Percentiles rank a stretch among this genome's conserved stretches.
Evolutionary conservation across 2,329 filamentous ascomycete genomes (phyloP).

Genomic region (Arthrobotrys megalospora): DNA sequence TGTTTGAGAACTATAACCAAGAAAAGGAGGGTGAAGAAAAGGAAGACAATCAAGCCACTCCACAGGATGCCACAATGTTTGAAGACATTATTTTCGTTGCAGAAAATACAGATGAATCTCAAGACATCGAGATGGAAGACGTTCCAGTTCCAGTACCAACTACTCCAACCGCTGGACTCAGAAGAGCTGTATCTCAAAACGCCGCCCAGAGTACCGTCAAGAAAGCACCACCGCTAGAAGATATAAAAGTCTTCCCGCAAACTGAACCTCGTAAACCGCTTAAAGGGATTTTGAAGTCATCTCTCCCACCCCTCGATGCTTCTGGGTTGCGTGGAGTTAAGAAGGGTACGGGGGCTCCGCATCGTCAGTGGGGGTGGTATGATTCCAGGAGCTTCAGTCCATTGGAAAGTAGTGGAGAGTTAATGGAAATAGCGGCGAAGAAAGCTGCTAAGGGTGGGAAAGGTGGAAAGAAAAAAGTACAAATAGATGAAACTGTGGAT

Average conservation of each 20-base stretch:
- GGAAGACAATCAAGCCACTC: too few relatives aligned
- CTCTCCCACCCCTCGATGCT: neutral
- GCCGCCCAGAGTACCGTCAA: neutral
- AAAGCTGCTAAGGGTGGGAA: conserved; percentile 1
- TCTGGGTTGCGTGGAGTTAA: neutral
- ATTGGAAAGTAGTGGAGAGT: conserved; percentile 24
- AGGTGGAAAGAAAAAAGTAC: conserved; percentile 1
- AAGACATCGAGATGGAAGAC: neutral
- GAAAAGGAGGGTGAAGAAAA: neutral
- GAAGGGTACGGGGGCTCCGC: conserved; percentile 10
- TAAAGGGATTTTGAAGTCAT: conserved; percentile 8
- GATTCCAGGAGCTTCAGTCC: conserved; percentile 53
- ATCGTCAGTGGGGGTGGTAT: conserved; percentile 43
- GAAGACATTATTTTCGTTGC: neutral
- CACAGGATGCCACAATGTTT: neutral
- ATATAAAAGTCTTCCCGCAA: conserved; percentile 4
- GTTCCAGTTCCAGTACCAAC: neutral
- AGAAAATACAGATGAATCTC: neutral
- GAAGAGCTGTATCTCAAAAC: conserved; percentile 2
- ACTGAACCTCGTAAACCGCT: conserved; percentile 22
- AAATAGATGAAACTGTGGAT: conserved; percentile 9
- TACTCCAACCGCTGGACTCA: conserved; percentile 28
- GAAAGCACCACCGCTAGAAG: neutral
- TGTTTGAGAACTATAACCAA: conserved; percentile 25
- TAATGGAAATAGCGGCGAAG: conserved; percentile 19